Conservation (phyloP, 2,329 filamentous ascomycete species). For the Neurospora sp. region DNA sequence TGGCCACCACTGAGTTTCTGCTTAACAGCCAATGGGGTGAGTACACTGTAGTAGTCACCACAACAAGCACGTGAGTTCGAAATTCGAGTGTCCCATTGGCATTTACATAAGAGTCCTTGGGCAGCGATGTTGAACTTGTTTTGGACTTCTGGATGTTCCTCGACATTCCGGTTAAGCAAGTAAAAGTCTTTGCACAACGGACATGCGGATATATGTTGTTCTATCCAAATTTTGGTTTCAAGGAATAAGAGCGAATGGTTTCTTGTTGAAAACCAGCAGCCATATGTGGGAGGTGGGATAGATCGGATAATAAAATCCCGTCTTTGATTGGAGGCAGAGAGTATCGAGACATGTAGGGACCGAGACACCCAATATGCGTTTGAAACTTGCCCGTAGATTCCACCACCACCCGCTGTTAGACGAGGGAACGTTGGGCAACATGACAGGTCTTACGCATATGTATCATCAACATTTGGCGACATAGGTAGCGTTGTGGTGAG, state of each 20-base stretch:
- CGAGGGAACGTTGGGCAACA: background rate
- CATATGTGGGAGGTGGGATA: background rate
- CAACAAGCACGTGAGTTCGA: background rate
- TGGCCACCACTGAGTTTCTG: background rate
- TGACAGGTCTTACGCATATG: background rate
- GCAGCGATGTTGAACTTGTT: background rate
- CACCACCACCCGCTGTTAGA: background rate
- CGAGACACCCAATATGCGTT: background rate
- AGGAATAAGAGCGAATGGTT: background rate
- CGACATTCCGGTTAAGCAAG: background rate
- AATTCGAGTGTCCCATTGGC: background rate
- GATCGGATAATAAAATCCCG: background rate
- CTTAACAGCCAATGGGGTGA: background rate
- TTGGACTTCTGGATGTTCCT: background rate
- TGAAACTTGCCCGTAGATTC: background rate
- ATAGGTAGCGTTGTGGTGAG: background rate
- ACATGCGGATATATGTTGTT: background rate
- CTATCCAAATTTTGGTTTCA: background rate
- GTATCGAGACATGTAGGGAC: background rate
- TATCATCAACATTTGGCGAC: background rate
- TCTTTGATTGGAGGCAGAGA: background rate
- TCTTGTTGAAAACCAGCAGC: background rate
- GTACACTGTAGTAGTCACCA: background rate
- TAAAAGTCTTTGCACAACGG: background rate
- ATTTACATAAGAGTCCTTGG: background rate